These are phyloP conservation scores for Solanum ossicruentum DNA, from an alignment of 257 asterid species.

Conservation along the genomic window DNA sequence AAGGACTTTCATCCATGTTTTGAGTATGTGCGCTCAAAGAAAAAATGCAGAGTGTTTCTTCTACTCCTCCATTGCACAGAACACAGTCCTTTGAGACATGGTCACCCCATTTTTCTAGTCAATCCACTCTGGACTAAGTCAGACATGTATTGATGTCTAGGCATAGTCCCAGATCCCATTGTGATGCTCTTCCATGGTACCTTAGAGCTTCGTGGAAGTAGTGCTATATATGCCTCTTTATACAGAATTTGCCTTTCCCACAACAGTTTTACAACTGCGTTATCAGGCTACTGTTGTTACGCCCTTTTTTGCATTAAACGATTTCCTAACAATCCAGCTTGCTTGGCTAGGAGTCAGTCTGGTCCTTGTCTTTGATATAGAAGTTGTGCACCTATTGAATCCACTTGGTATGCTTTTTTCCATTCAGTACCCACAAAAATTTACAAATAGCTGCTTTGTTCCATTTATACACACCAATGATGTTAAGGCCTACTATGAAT, in stretches of 20 bases:
- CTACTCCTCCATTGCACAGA: neutral
- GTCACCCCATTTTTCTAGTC: neutral
- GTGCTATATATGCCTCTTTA: neutral
- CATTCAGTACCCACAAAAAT: neutral
- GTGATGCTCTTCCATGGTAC: neutral
- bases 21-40: neutral
- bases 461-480: neutral
- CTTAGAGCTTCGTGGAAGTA: neutral
- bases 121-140: neutral
- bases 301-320: neutral
- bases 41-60: neutral
- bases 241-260: neutral
- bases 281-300: neutral
- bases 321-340: neutral
- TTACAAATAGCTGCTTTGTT: neutral
- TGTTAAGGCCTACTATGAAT: neutral
- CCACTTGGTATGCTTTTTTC: neutral
- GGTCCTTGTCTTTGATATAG: neutral
- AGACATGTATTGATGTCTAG: neutral
- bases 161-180: neutral
- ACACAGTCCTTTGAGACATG: neutral
- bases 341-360: neutral
- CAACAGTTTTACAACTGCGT: neutral
- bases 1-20: neutral
- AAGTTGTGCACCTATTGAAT: neutral